phyloP scores from a whole-genome alignment of 2,329 filamentous ascomycete genomes.

The Tolypocladium nubicola region DNA sequence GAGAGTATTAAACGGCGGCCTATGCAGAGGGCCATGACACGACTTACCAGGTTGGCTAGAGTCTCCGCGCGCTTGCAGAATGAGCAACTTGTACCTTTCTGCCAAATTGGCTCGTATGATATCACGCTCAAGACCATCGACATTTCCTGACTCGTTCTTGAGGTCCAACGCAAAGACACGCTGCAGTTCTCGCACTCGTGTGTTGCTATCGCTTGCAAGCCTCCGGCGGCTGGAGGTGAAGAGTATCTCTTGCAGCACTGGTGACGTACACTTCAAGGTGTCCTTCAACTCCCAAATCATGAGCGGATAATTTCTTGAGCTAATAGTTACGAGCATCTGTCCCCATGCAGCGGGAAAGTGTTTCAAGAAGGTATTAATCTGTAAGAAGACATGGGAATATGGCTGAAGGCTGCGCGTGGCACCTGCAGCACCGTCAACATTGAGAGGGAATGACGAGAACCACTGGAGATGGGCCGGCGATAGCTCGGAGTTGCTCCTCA shows the following conservation, averaged over 20 bases:
- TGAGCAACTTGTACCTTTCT: not conserved
- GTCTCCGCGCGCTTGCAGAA: not conserved
- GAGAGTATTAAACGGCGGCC: not conserved
- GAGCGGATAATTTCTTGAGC: slow-evolving; percentile 15
- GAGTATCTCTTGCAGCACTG: slow-evolving; percentile 12
- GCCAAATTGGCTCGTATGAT: not conserved
- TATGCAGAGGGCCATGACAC: not conserved
- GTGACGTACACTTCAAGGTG: slow-evolving; percentile 15
- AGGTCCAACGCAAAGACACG: slow-evolving; percentile 14
- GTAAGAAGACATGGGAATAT: not conserved
- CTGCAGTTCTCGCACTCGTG: slow-evolving; percentile 7
- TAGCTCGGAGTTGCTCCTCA: slow-evolving; percentile 13
- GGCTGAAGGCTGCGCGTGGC: not conserved
- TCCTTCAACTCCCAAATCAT: slow-evolving; percentile 13
- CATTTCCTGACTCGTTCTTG: slow-evolving; percentile 7
- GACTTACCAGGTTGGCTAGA: not conserved
- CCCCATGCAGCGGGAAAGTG: slow-evolving; percentile 13
- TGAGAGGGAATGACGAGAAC: slow-evolving; percentile 17
- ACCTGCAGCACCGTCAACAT: not conserved
- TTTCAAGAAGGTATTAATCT: slow-evolving; percentile 13
- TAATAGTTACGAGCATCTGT: slow-evolving; percentile 3
- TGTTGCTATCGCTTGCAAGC: slow-evolving; percentile 12
- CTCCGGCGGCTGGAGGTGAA: slow-evolving; percentile 18
- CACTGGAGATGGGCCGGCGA: slow-evolving; percentile 12
- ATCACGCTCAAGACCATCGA: not conserved